Base-by-base conservation (phyloP, 2,329 filamentous ascomycete genomes). In the Trichoderma afroharzianum region DNA sequence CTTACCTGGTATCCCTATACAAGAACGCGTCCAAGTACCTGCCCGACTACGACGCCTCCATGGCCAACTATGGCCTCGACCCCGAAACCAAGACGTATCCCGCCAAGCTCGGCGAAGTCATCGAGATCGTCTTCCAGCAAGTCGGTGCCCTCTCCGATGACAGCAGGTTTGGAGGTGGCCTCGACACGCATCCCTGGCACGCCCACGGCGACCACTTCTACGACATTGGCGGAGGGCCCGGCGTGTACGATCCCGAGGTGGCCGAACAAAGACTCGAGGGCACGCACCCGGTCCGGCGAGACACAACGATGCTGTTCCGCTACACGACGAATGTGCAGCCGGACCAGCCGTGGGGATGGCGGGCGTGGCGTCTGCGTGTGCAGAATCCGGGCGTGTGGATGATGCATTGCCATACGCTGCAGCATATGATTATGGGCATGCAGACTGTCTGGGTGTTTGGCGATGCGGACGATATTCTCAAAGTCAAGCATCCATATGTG, bases 321-420 rank as follows among this genome's bases (percentile, higher is more conserved):
- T 91, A 90, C 73, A 78, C 77, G 0, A 74, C 79, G 4, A 81
- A 81, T 28, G 84, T 82, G 0, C 74, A 73, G 2, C 77, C 83
- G 0, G 79, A 83, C 4, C 76, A 81, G 6, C 82, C 82, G 2
- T 81, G 83, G 0, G 88, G 89, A 0, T 92, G 89, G 89, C 81
- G 89, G 24, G 88, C 84, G 0, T 91, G 88, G 89, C 81, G 89
- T 11, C 78, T 90, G 1, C 76, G 81, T 5, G 77, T 85, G 1
- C 77, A 81, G 14, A 50, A 72, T 32, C 58, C 72, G 0, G 88
- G 88, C 0, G 87, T 87, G 3, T 90, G 87, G 87, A 87, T 90
- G 86, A 81, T 90, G 73, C 88, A 90, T 77, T 90, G 88, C 73
- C 88, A 90, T 76, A 84, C 87, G 18, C 73, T 87, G 63, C 84